Conservation (phyloP, 1,284 basidiomycete species). For the Moesziomyces sp. region DNA sequence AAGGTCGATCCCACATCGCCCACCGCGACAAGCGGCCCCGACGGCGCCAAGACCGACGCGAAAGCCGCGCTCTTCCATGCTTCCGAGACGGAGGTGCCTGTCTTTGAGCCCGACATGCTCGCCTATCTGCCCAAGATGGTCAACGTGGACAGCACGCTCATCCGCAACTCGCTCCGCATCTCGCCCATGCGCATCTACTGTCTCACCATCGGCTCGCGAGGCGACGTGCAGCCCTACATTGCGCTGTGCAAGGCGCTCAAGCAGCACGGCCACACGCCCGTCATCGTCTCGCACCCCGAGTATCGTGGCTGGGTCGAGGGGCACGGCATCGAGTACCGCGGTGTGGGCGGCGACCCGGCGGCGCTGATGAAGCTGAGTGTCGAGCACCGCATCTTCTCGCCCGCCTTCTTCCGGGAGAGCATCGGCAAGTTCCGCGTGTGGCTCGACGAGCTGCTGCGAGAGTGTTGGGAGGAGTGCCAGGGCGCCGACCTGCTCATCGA, state of each 20-base stretch:
- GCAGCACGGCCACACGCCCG: conserved; percentile 72
- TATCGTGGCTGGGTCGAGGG: conserved; percentile 74
- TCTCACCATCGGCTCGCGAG: conserved; percentile 72
- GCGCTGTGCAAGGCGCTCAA: conserved; percentile 70
- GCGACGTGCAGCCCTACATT: conserved; percentile 73
- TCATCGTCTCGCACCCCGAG: conserved; percentile 76
- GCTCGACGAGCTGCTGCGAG: conserved; percentile 60
- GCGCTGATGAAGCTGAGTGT: conserved; percentile 61
- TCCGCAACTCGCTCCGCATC: conserved; percentile 22
- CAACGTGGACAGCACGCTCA: conserved; percentile 25
- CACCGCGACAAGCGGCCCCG: background rate
- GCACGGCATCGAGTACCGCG: conserved; percentile 52
- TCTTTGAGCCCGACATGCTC: conserved; percentile 32
- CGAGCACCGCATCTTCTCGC: conserved; percentile 53
- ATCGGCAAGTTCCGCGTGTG: conserved; percentile 59
- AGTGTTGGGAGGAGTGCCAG: conserved; percentile 51
- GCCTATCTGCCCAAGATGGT: conserved; percentile 46
- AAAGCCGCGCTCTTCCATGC: conserved; percentile 22
- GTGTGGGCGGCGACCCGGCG: conserved; percentile 58
- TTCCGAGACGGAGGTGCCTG: conserved; percentile 19
- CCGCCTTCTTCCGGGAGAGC: conserved; percentile 52
- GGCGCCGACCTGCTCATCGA: conserved; percentile 64
- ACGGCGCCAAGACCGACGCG: background rate
- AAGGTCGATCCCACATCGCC: conserved; percentile 1
- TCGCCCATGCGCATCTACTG: conserved; percentile 55